Percentiles rank a stretch among this genome's conserved stretches.
phyloP scores from a whole-genome alignment of 768 basidiomycete species.

The Kondoa subrosea region DNA sequence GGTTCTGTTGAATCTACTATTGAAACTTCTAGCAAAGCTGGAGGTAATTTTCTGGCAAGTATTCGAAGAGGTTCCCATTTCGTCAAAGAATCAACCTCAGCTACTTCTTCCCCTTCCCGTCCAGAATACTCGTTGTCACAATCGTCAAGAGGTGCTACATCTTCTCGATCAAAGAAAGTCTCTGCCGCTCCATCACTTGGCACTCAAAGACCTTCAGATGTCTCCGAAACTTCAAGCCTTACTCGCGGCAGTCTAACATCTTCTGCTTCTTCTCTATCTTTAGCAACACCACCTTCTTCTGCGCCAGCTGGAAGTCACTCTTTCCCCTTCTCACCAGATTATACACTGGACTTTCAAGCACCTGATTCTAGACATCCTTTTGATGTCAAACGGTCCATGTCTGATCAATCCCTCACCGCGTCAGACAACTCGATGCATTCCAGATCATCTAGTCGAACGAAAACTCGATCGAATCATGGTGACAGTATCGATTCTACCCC shows the following conservation, averaged over 20 bases:
- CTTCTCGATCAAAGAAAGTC: not conserved
- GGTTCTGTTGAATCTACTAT: not conserved
- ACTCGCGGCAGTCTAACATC: not conserved
- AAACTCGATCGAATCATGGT: not conserved
- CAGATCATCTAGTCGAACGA: not conserved
- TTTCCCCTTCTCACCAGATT: not conserved
- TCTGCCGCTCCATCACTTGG: not conserved
- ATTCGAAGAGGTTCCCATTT: not conserved
- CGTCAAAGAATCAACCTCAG: not conserved
- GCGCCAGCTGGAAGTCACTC: not conserved
- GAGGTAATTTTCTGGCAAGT: not conserved
- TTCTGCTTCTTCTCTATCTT: slow-evolving; percentile 1
- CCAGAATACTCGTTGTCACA: too few species aligned
- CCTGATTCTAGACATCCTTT: not conserved
- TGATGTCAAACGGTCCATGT: not conserved
- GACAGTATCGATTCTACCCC: not conserved
- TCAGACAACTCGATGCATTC: not conserved
- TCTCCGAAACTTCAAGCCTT: not conserved
- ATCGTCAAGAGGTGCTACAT: not conserved
- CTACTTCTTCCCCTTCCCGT: not conserved
- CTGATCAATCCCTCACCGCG: not conserved
- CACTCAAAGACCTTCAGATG: not conserved
- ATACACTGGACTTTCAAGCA: not conserved
- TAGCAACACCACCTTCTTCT: not conserved
- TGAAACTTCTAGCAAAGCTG: not conserved